Conservation (phyloP, 2,329 filamentous ascomycete species). For the Geosmithia morbida region DNA sequence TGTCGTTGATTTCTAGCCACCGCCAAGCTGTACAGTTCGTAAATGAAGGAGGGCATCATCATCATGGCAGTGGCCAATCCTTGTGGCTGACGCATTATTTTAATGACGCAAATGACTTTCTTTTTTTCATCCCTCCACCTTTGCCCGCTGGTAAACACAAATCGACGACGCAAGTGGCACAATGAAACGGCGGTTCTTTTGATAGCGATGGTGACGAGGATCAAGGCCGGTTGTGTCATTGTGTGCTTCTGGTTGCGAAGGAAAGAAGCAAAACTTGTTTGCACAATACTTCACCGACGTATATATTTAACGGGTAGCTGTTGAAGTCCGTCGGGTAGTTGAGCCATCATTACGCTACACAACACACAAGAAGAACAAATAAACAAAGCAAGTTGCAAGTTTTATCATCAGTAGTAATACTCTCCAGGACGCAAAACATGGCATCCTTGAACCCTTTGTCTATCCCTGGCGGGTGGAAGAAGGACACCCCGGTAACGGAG, state of each 20-base stretch:
- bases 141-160: too few relatives aligned
- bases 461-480: slow-evolving; percentile 13
- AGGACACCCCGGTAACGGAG: slow-evolving; percentile 13
- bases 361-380: not conserved
- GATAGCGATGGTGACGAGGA: not conserved
- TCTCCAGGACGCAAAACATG: slow-evolving; percentile 5
- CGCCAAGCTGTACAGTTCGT: not conserved
- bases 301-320: not conserved
- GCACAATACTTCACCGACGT: not conserved
- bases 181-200: not conserved
- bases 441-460: slow-evolving; percentile 10
- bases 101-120: not conserved
- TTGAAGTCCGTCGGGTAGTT: not conserved
- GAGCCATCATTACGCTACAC: not conserved
- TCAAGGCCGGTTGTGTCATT: not conserved
- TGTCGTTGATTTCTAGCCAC: not conserved
- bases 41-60: not conserved
- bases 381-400: not conserved
- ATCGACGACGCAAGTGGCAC: too few relatives aligned
- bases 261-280: not conserved
- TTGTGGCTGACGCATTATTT: not conserved
- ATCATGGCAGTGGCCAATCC: not conserved
- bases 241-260: not conserved
- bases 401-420: not conserved
- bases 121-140: not conserved